Base-by-base conservation (phyloP, 148 eudicot genomes). In the Limonium bicolor region DNA sequence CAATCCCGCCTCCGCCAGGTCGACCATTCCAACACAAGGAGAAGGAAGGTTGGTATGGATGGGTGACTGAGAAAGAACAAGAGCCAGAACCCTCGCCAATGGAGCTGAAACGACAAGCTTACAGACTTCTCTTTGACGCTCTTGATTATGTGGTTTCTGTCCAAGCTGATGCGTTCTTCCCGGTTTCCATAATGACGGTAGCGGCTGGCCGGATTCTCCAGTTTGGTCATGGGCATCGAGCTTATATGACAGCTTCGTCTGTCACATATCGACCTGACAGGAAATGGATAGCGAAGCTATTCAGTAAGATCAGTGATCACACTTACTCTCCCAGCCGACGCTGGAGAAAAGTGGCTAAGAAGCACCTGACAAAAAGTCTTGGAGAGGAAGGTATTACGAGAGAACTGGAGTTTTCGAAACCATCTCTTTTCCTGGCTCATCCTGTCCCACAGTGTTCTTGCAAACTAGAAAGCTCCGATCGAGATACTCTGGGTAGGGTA, bases 1-100 rank as follows among this genome's bases (percentile, higher is more conserved):
- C 97, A 33, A 87, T 90, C 58, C 95, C 95, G 36, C 97, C 97
- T n/a, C 97, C 97, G 51, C 97, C 97, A 6, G 97, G 48, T 21
- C 71, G 97, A 28, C 87, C 97, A 20, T 57, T 81, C 41, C 84
- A 90, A 69, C 87, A 20, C 26, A 93, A 90, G 58, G 97, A 90
- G 46, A 84, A 75, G 66, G 93, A 84, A 64, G 97, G 95, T 24
- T 90, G 97, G 97, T 84, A 90, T 63, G 93, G 93, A 39, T 84
- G 95, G 97, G 37, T 90, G 62, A 71, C 71, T 23, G 97, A 90
- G 46, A 84, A 71, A 51, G 82, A 84, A 54, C 55, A 41, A 3
- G 97, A 90, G 41, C 97, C 97, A 26, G 85, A 78, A 19, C 87
- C 87, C 16, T 61, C 85, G 0, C 74, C 56, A 8, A 24, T 32